Conservation (phyloP, 2,329 filamentous ascomycete genomes). For the Penicillium sclerotigenum region DNA sequence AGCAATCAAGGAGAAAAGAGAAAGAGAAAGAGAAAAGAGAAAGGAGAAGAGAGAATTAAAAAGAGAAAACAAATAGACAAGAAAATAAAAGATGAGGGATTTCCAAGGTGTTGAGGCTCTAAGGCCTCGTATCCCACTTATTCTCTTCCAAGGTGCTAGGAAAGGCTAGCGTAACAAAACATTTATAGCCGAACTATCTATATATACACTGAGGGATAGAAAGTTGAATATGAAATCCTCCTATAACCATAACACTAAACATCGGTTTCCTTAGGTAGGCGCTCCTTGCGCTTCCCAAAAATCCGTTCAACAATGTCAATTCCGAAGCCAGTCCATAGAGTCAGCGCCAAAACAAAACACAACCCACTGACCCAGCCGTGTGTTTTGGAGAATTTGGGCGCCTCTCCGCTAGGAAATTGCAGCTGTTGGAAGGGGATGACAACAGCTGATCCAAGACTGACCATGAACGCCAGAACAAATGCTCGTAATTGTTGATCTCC, state of each 20-base stretch:
- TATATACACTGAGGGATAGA: too few species aligned
- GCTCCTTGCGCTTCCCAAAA: neutral
- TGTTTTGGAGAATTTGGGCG: neutral
- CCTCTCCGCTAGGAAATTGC: neutral
- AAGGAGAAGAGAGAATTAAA: neutral
- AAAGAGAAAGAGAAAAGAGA: neutral
- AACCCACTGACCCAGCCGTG: neutral
- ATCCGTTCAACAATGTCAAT: neutral
- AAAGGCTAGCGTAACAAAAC: neutral
- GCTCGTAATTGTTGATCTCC: neutral
- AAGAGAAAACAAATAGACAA: neutral
- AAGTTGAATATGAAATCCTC: neutral
- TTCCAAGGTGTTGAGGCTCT: neutral
- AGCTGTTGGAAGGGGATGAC: neutral
- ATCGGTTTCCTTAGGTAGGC: neutral
- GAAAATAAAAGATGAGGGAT: neutral
- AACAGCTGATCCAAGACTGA: neutral
- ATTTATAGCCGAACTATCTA: neutral
- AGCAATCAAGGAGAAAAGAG: neutral
- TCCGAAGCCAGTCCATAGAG: neutral
- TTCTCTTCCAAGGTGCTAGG: too few species aligned
- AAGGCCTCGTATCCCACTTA: neutral
- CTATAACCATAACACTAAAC: neutral
- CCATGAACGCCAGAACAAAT: neutral
- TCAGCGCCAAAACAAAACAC: neutral